Conservation (phyloP, 768 basidiomycete species). For the Pisolithus orientalis region DNA sequence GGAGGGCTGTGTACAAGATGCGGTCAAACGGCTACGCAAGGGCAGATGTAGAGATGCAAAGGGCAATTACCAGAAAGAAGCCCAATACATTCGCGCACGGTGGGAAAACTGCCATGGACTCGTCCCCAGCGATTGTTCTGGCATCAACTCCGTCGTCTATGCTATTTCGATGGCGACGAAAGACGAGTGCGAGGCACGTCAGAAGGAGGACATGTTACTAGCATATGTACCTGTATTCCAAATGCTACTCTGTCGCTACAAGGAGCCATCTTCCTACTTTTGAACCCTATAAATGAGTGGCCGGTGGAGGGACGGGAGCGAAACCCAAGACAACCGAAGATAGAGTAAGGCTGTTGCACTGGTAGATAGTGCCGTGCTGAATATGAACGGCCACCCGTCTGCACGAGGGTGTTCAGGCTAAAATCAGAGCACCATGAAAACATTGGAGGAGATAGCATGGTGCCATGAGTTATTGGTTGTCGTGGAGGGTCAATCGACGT, state of each 20-base stretch:
- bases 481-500: conserved; percentile 15
- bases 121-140: conserved; percentile 58
- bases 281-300: conserved; percentile 55
- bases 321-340: conserved; percentile 34
- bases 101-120: conserved; percentile 17
- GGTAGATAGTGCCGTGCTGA: too few species aligned
- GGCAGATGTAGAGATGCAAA: conserved; percentile 55
- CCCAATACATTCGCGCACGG: conserved; percentile 8
- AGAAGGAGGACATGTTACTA: conserved; percentile 29
- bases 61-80: conserved; percentile 50
- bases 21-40: conserved; percentile 47
- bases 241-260: conserved; percentile 36
- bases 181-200: conserved; percentile 30
- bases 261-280: conserved; percentile 45
- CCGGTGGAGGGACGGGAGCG: conserved; percentile 42
- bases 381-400: conserved; percentile 11
- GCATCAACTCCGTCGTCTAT: conserved; percentile 59
- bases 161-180: conserved; percentile 39
- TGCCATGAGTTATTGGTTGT: conserved; percentile 44
- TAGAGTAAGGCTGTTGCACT: conserved; percentile 15
- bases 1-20: conserved; percentile 36
- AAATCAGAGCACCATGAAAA: conserved; percentile 55
- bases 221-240: conserved; percentile 35
- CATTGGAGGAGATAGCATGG: conserved; percentile 35
- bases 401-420: conserved; percentile 42